Conservation (phyloP, 208 protist species). For the Crithidia bombi region DNA sequence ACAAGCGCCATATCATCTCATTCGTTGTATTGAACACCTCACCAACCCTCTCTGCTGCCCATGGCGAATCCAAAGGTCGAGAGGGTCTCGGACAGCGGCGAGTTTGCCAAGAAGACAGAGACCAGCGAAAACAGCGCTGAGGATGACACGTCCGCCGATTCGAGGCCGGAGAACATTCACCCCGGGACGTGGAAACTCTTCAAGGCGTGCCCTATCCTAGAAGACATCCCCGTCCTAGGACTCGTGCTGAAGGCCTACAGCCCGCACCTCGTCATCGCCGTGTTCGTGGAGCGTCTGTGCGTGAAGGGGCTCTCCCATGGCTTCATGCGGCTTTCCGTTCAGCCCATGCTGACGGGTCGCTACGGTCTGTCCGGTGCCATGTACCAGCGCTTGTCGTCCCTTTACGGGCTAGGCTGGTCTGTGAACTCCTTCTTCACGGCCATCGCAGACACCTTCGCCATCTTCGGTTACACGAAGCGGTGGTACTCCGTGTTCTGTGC, state of each 20-base stretch:
- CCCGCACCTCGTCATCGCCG: conserved; percentile 17
- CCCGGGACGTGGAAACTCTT: conserved; percentile 26
- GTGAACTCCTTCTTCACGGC: conserved; percentile 67
- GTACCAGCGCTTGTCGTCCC: conserved; percentile 60
- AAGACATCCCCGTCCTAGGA: conserved; percentile 35
- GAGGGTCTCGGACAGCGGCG: not conserved
- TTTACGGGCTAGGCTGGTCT: conserved; percentile 64
- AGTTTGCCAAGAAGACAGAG: not conserved
- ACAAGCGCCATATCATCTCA: too few relatives aligned
- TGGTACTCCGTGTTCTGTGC: conserved; percentile 68
- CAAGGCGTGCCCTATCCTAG: conserved; percentile 26
- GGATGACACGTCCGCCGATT: conserved; percentile 4
- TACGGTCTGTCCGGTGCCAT: conserved; percentile 42
- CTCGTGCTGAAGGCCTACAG: conserved; percentile 26
- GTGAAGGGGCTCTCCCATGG: conserved; percentile 24
- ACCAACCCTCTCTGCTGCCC: not conserved
- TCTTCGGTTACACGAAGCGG: conserved; percentile 79
- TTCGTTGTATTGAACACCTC: too few relatives aligned
- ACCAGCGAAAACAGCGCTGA: not conserved
- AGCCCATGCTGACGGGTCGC: conserved; percentile 36
- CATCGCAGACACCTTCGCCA: conserved; percentile 63
- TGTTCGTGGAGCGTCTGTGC: conserved; percentile 26
- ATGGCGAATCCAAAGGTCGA: not conserved
- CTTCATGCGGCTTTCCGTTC: conserved; percentile 29
- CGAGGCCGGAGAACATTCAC: conserved; percentile 24